phyloP scores from a whole-genome alignment of 371 early-diverging fungal species.

The Basidiobolus meristosporus region DNA sequence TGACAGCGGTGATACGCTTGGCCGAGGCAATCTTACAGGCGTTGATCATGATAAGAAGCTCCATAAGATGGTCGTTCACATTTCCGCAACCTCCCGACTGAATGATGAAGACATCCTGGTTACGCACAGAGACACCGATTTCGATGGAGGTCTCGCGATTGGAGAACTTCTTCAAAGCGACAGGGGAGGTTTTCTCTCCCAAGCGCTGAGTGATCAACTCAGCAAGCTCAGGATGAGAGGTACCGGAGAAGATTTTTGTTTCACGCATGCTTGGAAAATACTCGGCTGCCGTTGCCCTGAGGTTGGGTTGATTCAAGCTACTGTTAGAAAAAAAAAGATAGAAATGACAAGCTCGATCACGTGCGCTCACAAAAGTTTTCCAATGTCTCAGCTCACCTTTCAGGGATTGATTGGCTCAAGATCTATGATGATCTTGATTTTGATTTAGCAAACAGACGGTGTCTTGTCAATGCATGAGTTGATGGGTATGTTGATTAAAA shows the following conservation, averaged over 20 bases:
- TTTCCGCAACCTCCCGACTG: constrained; percentile 76
- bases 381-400: no score
- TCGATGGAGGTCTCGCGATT: constrained; percentile 59
- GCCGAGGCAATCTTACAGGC: constrained; percentile 45
- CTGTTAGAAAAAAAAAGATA: no score
- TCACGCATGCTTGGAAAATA: no score
- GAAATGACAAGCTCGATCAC: no score
- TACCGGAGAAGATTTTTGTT: constrained; percentile 81
- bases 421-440: no score
- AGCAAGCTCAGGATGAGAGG: constrained; percentile 86
- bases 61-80: constrained; percentile 92
- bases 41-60: constrained; percentile 89
- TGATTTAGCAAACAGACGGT: no score
- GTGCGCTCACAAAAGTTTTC: no score
- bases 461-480: no score
- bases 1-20: constrained; percentile 33
- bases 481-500: no score
- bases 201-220: constrained; percentile 57
- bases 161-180: constrained; percentile 48
- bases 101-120: constrained; percentile 89
- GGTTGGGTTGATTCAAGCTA: no score
- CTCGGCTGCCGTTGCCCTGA: no score
- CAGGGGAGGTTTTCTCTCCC: constrained; percentile 51
- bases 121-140: constrained; percentile 65
- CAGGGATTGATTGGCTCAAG: no score